phyloP scores from a whole-genome alignment of 2,329 filamentous ascomycete genomes.

The Phoma sp. region DNA sequence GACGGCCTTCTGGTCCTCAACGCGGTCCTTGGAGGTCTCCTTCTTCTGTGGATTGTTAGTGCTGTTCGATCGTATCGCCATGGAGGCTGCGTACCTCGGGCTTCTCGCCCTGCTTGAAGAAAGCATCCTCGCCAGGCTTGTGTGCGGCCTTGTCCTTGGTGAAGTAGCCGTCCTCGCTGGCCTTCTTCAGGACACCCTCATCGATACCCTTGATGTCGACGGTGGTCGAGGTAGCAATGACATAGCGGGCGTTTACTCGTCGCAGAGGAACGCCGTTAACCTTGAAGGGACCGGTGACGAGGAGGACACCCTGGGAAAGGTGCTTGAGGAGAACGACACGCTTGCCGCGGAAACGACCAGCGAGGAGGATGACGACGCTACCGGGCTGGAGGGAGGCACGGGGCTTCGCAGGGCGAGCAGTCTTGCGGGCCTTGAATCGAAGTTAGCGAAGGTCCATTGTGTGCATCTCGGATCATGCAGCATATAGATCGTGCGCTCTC shows the following conservation, averaged over 20 bases:
- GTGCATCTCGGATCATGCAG: neutral
- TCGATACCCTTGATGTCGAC: constrained; percentile 87
- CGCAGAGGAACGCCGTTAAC: constrained; percentile 98
- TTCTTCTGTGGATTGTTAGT: constrained; percentile 76
- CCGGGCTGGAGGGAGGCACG: constrained; percentile 91
- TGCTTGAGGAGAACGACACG: constrained; percentile 98
- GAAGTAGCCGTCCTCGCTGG: constrained; percentile 86
- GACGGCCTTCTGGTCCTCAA: constrained; percentile 96
- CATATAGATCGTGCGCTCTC: constrained; percentile 8
- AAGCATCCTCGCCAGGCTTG: constrained; percentile 97
- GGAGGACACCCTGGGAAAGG: constrained; percentile 95
- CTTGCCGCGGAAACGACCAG: constrained; percentile 99
- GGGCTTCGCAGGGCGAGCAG: constrained; percentile 83
- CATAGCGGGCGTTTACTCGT: constrained; percentile 89
- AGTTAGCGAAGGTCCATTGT: constrained; percentile 36
- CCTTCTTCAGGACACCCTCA: constrained; percentile 74
- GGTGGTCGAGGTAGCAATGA: constrained; percentile 88
- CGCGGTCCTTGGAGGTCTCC: constrained; percentile 87
- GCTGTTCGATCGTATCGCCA: neutral
- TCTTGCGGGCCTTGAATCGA: constrained; percentile 82
- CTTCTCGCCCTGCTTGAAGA: constrained; percentile 99
- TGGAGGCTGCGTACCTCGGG: constrained; percentile 73
- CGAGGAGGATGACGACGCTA: constrained; percentile 97
- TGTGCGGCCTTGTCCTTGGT: constrained; percentile 91
- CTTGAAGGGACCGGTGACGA: constrained; percentile 99